A percentile compares a stretch with the other conserved stretches of the same genome.
These are phyloP conservation scores for Yamadazyma spencermartinsiae DNA, from an alignment of 1,139 yeast genomes.

Conservation along the genomic window DNA sequence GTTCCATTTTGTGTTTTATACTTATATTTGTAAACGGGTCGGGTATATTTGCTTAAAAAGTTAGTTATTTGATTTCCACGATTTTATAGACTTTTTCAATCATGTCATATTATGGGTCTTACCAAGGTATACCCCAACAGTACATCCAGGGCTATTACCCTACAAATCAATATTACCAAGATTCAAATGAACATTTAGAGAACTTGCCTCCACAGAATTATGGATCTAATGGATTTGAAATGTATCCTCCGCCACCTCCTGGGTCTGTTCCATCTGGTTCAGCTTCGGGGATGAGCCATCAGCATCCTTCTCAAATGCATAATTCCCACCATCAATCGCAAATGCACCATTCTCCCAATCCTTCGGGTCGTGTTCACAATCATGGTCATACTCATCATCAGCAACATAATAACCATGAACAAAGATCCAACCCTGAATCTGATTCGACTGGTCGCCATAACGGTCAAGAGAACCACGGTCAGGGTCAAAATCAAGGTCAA, in stretches of 20 bases:
- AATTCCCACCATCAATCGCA: too few species aligned
- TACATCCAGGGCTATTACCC: slow-evolving; percentile 34
- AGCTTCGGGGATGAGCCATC: not conserved
- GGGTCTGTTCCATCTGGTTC: not conserved
- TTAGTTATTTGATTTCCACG: not conserved
- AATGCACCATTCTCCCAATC: not conserved
- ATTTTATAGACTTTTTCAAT: slow-evolving; percentile 4
- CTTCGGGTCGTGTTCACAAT: not conserved
- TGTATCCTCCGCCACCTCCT: slow-evolving; percentile 6
- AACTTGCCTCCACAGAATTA: slow-evolving; percentile 1
- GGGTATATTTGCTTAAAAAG: not conserved
- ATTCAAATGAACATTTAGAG: slow-evolving; percentile 16
- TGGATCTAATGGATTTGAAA: slow-evolving; percentile 11
- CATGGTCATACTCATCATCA: not conserved
- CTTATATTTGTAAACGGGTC: not conserved
- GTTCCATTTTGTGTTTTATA: slow-evolving; percentile 2
- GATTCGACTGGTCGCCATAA: slow-evolving; percentile 5
- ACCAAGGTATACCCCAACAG: slow-evolving; percentile 43
- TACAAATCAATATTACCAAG: slow-evolving; percentile 27
- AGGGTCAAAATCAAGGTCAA: slow-evolving; percentile 1
- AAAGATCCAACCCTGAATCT: slow-evolving; percentile 1
- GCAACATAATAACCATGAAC: not conserved
- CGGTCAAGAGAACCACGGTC: slow-evolving; percentile 3
- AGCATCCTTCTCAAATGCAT: not conserved
- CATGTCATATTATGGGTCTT: slow-evolving; percentile 50